Base-by-base conservation (phyloP, 2,329 filamentous ascomycete genomes). In the Tolypocladium amazonense region DNA sequence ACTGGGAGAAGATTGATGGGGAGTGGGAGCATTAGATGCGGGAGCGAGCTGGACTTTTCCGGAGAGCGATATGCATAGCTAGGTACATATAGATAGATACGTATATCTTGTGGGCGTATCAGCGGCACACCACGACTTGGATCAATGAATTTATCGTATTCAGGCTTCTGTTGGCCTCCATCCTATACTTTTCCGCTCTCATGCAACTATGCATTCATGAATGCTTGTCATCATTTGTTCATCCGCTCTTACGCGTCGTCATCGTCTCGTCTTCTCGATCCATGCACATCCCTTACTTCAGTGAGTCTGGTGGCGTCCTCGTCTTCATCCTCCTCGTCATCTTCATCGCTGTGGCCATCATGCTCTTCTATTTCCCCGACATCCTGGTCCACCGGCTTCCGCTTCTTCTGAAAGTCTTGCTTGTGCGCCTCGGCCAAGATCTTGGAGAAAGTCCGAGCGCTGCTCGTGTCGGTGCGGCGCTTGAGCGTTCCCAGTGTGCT, bases 391-490 rank as follows among this genome's bases (percentile, higher is more conserved):
- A 62, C 58, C 0, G 73, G 73, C 65, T 71, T 74, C 63, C 84
- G 81, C 71, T 85, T 89, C 76, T 94, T 88, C 74, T 95, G 89
- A 71, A 97, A 97, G 74, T 97, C 93, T 71, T 96, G 88, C 62
- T 84, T 88, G 71, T 97, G 94, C 7, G 93, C 93, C 62, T 87
- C 82, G 4, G 90, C 88, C 65, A 97, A 80, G n/a, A 92, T 85
- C 18, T 81, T 84, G 6, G 79, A 77, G 59, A 85, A 79, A 0
- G 75, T 73, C 23, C 73, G 74, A 59, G 56, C 65, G 62, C 60
- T 65, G 8, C 65, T 58, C 1, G 72, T 67, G 25, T 74, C 71
- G 1, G 72, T 57, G 56, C 72, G 72, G 11, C 73, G 71, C 60
- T 72, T 64, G 62, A 72, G 39, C 14, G 64, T 57, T 57, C 66